Percentiles rank a stretch among this genome's conserved stretches.
Conservation (phyloP, 805 yeast species). For the Torulaspora indica region DNA sequence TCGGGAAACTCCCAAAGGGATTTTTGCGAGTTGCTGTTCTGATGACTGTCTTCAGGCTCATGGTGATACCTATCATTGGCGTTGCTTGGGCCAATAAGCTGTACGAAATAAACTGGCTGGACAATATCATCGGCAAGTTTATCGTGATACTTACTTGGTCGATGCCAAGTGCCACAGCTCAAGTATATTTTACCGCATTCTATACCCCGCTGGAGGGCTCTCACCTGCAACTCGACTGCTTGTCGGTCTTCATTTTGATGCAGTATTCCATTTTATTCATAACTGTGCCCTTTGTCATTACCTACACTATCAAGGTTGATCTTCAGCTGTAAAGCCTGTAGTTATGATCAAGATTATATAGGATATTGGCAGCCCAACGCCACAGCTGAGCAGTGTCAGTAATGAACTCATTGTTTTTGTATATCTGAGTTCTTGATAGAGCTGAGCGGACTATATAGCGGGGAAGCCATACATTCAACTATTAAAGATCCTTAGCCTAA, state of each 20-base stretch:
- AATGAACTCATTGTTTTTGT: neutral
- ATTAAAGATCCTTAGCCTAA: neutral
- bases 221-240: slow-evolving; percentile 66
- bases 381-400: no score
- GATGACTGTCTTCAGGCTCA: slow-evolving; percentile 54
- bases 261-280: slow-evolving; percentile 63
- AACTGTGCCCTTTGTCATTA: slow-evolving; percentile 66
- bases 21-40: slow-evolving; percentile 55
- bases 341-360: neutral
- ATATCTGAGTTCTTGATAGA: neutral
- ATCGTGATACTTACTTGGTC: slow-evolving; percentile 71
- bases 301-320: slow-evolving; percentile 44
- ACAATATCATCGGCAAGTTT: slow-evolving; percentile 55
- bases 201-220: slow-evolving; percentile 63
- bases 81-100: slow-evolving; percentile 61
- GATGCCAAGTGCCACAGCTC: slow-evolving; percentile 83
- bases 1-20: slow-evolving; percentile 56
- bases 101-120: slow-evolving; percentile 58
- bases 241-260: slow-evolving; percentile 63
- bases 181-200: slow-evolving; percentile 83
- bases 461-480: neutral
- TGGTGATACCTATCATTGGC: slow-evolving; percentile 76
- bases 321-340: slow-evolving; percentile 13
- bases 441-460: no score
- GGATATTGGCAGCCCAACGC: no score